Evolutionary conservation across 495 filamentous ascomycete species (phyloP).

Genomic region (Trichoderma orchidacearum): DNA sequence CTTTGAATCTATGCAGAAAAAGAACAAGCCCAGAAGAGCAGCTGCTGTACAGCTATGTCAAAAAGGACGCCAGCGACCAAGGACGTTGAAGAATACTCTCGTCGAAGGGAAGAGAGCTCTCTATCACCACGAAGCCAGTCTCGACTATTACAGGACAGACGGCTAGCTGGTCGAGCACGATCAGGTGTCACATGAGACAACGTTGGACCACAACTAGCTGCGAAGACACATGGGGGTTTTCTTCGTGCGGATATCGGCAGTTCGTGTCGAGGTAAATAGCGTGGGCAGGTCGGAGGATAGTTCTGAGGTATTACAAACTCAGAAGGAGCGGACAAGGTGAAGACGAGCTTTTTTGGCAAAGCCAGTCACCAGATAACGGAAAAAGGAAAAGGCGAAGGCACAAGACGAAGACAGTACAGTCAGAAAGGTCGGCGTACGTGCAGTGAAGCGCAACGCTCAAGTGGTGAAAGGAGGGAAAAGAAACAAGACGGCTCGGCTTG

Average conservation of each 20-base stretch:
- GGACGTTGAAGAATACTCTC: constrained; percentile 1
- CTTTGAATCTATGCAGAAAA: neutral
- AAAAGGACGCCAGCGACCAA: constrained; percentile 44
- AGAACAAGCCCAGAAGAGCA: too few species aligned
- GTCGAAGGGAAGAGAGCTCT: constrained; percentile 24
- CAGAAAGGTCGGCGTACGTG: constrained; percentile 9
- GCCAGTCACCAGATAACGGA: constrained; percentile 2
- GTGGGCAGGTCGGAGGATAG: constrained; percentile 6
- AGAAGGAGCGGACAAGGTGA: constrained; percentile 7
- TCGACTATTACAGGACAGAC: constrained; percentile 5
- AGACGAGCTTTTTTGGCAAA: constrained; percentile 1
- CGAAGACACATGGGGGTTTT: neutral
- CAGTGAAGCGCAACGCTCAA: constrained; percentile 20
- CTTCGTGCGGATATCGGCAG: neutral
- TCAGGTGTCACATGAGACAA: neutral
- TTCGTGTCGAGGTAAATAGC: neutral
- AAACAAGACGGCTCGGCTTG: constrained; percentile 8
- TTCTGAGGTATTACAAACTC: constrained; percentile 7
- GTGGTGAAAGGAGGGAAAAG: constrained; percentile 14
- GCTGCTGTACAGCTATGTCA: constrained; percentile 27
- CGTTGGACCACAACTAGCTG: neutral
- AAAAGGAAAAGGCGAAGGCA: constrained; percentile 14
- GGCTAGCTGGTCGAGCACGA: neutral
- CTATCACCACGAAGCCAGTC: constrained; percentile 31
- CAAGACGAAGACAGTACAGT: neutral